Conservation (phyloP, 768 basidiomycete genomes). For the Boletus pseudopeckii region DNA sequence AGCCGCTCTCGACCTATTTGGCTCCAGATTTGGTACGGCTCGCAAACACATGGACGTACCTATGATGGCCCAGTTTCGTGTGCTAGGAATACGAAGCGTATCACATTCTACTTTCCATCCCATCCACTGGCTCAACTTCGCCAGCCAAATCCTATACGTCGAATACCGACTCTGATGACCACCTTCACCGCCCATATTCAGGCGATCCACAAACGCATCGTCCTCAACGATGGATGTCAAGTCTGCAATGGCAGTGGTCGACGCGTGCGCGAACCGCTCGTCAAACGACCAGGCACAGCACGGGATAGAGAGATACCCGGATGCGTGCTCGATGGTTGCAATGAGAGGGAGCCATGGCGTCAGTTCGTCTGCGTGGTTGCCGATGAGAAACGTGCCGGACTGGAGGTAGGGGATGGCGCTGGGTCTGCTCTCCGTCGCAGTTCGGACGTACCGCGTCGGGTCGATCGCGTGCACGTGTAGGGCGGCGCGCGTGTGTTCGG, state of each 20-base stretch:
- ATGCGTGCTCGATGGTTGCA: constrained; percentile 54
- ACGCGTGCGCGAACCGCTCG: constrained; percentile 52
- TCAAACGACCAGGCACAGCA: constrained; percentile 90
- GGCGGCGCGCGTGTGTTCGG: constrained; percentile 52
- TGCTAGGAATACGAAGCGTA: constrained; percentile 84
- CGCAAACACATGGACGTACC: constrained; percentile 46
- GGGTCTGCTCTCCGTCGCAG: background rate
- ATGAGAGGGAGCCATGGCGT: constrained; percentile 93
- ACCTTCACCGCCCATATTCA: constrained; percentile 64
- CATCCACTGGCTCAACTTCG: constrained; percentile 61
- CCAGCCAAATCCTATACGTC: constrained; percentile 85
- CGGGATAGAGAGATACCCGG: constrained; percentile 80
- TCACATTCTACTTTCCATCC: constrained; percentile 91
- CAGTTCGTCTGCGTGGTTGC: constrained; percentile 95
- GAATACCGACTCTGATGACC: constrained; percentile 68
- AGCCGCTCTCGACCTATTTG: constrained; percentile 28
- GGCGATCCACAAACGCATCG: constrained; percentile 35
- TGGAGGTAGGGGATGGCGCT: constrained; percentile 30
- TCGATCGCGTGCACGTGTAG: constrained; percentile 73
- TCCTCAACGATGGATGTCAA: constrained; percentile 13
- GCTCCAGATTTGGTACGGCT: background rate
- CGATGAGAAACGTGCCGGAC: constrained; percentile 72
- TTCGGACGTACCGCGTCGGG: constrained; percentile 36
- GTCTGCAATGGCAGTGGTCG: constrained; percentile 28
- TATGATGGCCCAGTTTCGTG: constrained; percentile 88